Base-by-base conservation (phyloP, 176 grass and related monocot species). In the Eragrostis curvula region DNA sequence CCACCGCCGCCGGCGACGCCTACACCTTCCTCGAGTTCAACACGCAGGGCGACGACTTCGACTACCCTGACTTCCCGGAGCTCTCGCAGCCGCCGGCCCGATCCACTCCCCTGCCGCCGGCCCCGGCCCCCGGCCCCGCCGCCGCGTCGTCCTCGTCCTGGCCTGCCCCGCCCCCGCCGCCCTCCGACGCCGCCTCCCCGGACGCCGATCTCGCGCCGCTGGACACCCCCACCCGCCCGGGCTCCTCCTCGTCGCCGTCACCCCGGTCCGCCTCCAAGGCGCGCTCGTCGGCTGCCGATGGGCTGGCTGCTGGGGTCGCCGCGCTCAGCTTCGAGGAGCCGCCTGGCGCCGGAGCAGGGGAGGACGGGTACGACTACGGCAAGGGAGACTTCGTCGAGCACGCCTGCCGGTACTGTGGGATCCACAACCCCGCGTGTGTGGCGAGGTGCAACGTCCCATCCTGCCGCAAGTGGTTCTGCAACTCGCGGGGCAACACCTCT, bases 391-490 rank as follows among this genome's bases (percentile, higher is more conserved):
- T 96, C 83, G 88, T 94, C 6, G 93, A 99, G 85, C 97, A 99
- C 64, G 93, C 97, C 16, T 99, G 97, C 85, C 85, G 87, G 24
- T 96, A 99, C 76, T 96, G 97, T 71, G 93, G 97, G 71, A 94
- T 99, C 73, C 93, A 96, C 81, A 99, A 96, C 74, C 97, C 97
- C 2, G 85, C 97, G 5, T 99, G 97, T 51, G 93, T 99, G 5
- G 93, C 92, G 17, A 87, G 97, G 43, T 99, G 97, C 87, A 99
- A 99, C 75, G 80, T 96, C 45, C 93, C 97, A 2, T 91, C 88
- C 74, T 99, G 97, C 72, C 93, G 97, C 66, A 99, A 99, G 85
- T 99, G 97, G 97, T 99, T 99, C 81, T 99, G 93, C 81, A 99
- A 99, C 83, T 99, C 97, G 23, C 83, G 97, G 27, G 97, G 91